A percentile compares a stretch with the other conserved stretches of the same genome.
phyloP scores from a whole-genome alignment of 495 filamentous ascomycete genomes.

The Penicillium angulare region DNA sequence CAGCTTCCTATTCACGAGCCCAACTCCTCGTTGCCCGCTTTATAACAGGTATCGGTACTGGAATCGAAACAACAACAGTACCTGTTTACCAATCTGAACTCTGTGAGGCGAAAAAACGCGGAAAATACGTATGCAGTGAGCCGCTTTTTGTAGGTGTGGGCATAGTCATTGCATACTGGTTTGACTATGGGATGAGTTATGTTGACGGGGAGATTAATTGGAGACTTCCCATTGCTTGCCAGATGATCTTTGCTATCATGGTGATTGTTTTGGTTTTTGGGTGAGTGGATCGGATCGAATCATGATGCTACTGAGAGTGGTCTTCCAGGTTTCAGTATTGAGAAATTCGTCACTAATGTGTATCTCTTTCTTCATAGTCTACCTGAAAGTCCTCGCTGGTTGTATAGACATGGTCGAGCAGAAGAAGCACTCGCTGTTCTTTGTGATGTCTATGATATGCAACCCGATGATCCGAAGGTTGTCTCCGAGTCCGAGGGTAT shows the following conservation, averaged over 20 bases:
- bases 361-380: no score
- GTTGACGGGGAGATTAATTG: constrained; percentile 40
- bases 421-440: constrained; percentile 53
- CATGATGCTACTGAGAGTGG: no score
- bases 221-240: constrained; percentile 48
- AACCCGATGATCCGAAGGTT: constrained; percentile 41
- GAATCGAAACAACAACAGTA: constrained; percentile 46
- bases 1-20: constrained; percentile 38
- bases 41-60: constrained; percentile 51
- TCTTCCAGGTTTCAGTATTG: no score
- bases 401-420: constrained; percentile 43
- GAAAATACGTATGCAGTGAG: constrained; percentile 45
- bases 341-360: no score
- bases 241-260: constrained; percentile 42
- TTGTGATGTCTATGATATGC: constrained; percentile 46
- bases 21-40: constrained; percentile 51
- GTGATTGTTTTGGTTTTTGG: constrained; percentile 39
- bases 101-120: constrained; percentile 40
- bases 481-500: constrained; percentile 47
- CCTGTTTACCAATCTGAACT: constrained; percentile 40
- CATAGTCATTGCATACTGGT: constrained; percentile 47
- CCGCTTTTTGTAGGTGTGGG: constrained; percentile 41
- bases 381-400: constrained; percentile 46
- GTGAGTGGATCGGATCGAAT: no score
- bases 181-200: constrained; percentile 48